A percentile compares a stretch with the other conserved stretches of the same genome.
Conservation (phyloP, 2,329 filamentous ascomycete species). For the Cladorrhinum sp. region DNA sequence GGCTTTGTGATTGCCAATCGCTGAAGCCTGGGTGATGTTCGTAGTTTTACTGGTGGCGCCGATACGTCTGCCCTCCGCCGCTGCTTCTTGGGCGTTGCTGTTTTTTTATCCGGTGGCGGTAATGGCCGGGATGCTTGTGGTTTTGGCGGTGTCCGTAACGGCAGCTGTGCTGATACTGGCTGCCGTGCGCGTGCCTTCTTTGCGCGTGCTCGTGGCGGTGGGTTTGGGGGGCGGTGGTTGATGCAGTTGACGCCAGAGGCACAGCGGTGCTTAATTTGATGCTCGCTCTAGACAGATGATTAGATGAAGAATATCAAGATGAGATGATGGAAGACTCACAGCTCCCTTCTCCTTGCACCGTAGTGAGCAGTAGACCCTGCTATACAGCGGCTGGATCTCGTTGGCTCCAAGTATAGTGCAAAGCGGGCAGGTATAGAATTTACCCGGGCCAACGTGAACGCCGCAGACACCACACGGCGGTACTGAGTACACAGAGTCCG, state of each 20-base stretch:
- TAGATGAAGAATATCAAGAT: not conserved
- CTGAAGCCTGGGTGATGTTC: conserved; percentile 6
- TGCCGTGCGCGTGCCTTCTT: not conserved
- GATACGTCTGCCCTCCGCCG: conserved; percentile 20
- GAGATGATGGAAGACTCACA: conserved; percentile 11
- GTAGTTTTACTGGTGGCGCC: conserved; percentile 20
- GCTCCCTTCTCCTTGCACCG: conserved; percentile 26
- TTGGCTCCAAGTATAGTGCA: conserved; percentile 28
- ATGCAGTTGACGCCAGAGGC: conserved; percentile 27
- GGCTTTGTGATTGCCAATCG: no score
- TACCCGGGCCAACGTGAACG: conserved; percentile 18
- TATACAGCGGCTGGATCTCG: conserved; percentile 19
- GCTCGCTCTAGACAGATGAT: conserved; percentile 22
- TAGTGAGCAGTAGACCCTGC: conserved; percentile 31
- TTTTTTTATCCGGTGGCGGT: not conserved
- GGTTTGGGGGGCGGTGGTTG: conserved; percentile 10
- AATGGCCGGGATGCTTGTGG: not conserved
- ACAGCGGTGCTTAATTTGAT: conserved; percentile 28
- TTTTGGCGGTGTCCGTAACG: not conserved
- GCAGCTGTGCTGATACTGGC: not conserved
- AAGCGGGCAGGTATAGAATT: conserved; percentile 28
- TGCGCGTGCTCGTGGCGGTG: no score
- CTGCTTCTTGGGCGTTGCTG: not conserved
- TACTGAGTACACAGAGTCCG: conserved; percentile 29
- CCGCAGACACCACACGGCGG: conserved; percentile 29